Conservation (phyloP, 176 grass and related monocot genomes). For the Themeda triandra region DNA sequence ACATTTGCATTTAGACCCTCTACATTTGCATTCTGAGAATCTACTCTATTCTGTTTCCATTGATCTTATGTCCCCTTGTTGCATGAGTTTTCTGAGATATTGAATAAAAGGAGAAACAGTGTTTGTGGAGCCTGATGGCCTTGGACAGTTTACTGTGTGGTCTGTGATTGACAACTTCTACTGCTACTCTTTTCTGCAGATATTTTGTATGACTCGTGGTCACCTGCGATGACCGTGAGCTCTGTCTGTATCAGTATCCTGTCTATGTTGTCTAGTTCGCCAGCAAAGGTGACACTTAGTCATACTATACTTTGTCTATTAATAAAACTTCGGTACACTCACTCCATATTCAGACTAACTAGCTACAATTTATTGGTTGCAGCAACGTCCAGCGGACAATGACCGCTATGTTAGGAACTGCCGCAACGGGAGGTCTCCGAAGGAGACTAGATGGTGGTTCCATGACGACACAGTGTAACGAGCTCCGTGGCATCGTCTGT, state of each 20-base stretch:
- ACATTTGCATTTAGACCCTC: neutral
- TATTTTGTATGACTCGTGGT: constrained; percentile 97
- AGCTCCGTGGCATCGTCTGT: neutral
- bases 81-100: neutral
- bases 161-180: neutral
- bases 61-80: neutral
- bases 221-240: constrained; percentile 92
- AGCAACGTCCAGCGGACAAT: constrained; percentile 80
- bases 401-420: constrained; percentile 91
- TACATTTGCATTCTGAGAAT: neutral
- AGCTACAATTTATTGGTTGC: constrained; percentile 26
- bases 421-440: constrained; percentile 73
- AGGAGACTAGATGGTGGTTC: constrained; percentile 98
- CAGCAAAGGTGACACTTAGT: constrained; percentile 56
- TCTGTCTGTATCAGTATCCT: constrained; percentile 93
- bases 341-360: neutral
- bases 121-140: neutral
- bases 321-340: neutral
- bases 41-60: neutral
- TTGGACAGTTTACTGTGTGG: neutral
- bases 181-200: constrained; percentile 47
- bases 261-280: constrained; percentile 95
- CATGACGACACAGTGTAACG: constrained; percentile 76
- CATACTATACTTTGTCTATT: neutral
- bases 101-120: neutral